Evolutionary conservation across 1,284 basidiomycete species (phyloP).

Genomic region (Puccinia novopanici): DNA sequence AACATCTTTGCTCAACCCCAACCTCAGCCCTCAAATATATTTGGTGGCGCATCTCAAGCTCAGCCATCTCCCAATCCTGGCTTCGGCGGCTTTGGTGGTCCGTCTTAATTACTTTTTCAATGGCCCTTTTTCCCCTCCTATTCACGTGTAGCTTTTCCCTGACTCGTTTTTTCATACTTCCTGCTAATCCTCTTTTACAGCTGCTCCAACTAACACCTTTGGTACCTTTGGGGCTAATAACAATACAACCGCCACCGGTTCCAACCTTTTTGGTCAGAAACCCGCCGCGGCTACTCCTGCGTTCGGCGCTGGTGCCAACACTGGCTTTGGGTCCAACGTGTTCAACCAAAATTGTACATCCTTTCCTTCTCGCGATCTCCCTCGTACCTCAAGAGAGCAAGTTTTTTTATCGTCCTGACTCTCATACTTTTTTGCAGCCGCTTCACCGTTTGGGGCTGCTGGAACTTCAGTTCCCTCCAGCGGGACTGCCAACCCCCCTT

Average conservation of each 20-base stretch:
- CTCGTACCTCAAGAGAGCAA: neutral
- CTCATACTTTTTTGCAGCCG: conserved; percentile 5
- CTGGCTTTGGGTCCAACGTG: conserved; percentile 36
- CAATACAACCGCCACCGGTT: conserved; percentile 26
- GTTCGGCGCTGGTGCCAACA: conserved; percentile 28
- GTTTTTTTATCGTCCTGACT: neutral
- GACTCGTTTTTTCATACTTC: neutral
- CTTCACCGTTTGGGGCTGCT: conserved; percentile 42
- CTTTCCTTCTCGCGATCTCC: neutral
- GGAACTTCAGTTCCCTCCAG: conserved; percentile 6
- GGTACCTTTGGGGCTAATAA: conserved; percentile 36
- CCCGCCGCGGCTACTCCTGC: conserved; percentile 25
- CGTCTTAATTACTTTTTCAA: neutral
- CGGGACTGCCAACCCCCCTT: conserved; percentile 45
- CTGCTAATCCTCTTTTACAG: neutral
- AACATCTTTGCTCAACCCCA: conserved; percentile 48
- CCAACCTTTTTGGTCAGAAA: conserved; percentile 45
- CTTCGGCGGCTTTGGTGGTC: conserved; percentile 47
- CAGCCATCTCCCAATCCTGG: conserved; percentile 38
- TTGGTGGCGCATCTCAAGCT: conserved; percentile 43
- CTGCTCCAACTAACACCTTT: conserved; percentile 36
- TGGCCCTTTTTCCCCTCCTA: neutral
- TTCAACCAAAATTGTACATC: conserved; percentile 43
- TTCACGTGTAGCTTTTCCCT: neutral
- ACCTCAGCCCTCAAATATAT: conserved; percentile 40